Conservation (phyloP, 352 stramenopile species). For the Phytophthora sp. region DNA sequence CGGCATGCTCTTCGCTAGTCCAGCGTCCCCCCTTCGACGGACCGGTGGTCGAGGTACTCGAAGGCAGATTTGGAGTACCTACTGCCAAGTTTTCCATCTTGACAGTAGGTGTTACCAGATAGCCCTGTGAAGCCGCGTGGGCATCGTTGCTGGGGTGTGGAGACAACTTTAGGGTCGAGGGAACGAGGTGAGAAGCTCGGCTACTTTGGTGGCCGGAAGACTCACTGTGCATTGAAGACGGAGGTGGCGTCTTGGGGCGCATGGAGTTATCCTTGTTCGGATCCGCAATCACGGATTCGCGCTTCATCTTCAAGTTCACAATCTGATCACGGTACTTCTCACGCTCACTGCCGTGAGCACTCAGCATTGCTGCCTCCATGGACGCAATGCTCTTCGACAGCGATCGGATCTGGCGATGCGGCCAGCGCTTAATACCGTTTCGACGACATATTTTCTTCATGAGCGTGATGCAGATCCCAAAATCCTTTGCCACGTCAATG, state of each 20-base stretch:
- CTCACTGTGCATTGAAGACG: slow-evolving; percentile 24
- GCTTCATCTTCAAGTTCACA: slow-evolving; percentile 80
- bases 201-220: background rate
- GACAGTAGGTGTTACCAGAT: slow-evolving; percentile 24
- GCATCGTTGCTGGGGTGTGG: slow-evolving; percentile 15
- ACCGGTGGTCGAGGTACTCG: slow-evolving; percentile 13
- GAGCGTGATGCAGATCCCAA: slow-evolving; percentile 91
- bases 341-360: slow-evolving; percentile 72
- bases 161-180: slow-evolving; percentile 30
- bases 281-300: slow-evolving; percentile 85
- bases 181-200: slow-evolving; percentile 8
- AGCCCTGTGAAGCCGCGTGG: slow-evolving; percentile 4
- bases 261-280: slow-evolving; percentile 83
- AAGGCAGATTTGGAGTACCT: slow-evolving; percentile 17
- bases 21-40: slow-evolving; percentile 85
- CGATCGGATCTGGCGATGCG: slow-evolving; percentile 82
- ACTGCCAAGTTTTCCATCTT: slow-evolving; percentile 38
- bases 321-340: slow-evolving; percentile 91
- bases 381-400: slow-evolving; percentile 88
- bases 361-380: slow-evolving; percentile 90
- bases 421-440: slow-evolving; percentile 78
- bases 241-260: slow-evolving; percentile 50
- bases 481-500: slow-evolving; percentile 90
- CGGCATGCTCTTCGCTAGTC: slow-evolving; percentile 87
- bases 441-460: slow-evolving; percentile 91